Conservation (phyloP, 768 basidiomycete genomes). For the Amanita subjunquillea region DNA sequence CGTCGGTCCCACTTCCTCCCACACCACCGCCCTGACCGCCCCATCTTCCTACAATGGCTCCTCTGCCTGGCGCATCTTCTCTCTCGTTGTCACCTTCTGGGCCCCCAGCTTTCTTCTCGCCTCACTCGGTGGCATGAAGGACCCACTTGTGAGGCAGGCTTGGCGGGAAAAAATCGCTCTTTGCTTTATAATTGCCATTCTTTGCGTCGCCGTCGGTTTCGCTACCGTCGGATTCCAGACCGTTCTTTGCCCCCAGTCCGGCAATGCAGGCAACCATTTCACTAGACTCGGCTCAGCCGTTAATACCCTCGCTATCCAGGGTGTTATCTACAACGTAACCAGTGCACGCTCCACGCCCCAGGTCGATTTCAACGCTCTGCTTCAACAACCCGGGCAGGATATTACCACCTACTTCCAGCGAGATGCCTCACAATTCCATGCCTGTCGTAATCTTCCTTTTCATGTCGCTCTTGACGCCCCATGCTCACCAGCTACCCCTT, state of each 20-base stretch:
- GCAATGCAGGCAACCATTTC: conserved; percentile 32
- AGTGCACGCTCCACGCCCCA: conserved; percentile 34
- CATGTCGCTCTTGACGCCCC: conserved; percentile 66
- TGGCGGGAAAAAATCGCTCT: conserved; percentile 97
- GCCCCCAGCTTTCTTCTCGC: conserved; percentile 71
- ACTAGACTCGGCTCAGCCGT: conserved; percentile 42
- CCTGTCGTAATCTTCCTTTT: conserved; percentile 54
- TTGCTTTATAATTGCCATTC: conserved; percentile 72
- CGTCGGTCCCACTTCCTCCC: conserved; percentile 57
- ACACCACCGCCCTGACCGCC: conserved; percentile 16
- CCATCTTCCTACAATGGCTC: conserved; percentile 30
- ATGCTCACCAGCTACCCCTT: conserved; percentile 50
- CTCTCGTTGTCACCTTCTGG: conserved; percentile 80
- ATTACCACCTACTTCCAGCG: conserved; percentile 83
- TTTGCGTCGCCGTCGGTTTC: conserved; percentile 82
- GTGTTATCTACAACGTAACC: conserved; percentile 68
- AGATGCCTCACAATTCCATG: conserved; percentile 47
- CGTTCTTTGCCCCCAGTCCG: conserved; percentile 72
- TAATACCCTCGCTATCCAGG: conserved; percentile 69
- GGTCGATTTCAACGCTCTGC: conserved; percentile 51
- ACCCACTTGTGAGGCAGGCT: conserved; percentile 70
- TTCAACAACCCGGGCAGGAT: conserved; percentile 66
- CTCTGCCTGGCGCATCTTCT: conserved; percentile 75
- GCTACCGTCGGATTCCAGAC: conserved; percentile 90
- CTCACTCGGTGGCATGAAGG: conserved; percentile 71